phyloP scores from a whole-genome alignment of 306 rosid genomes.

The Malus sylvestris region DNA sequence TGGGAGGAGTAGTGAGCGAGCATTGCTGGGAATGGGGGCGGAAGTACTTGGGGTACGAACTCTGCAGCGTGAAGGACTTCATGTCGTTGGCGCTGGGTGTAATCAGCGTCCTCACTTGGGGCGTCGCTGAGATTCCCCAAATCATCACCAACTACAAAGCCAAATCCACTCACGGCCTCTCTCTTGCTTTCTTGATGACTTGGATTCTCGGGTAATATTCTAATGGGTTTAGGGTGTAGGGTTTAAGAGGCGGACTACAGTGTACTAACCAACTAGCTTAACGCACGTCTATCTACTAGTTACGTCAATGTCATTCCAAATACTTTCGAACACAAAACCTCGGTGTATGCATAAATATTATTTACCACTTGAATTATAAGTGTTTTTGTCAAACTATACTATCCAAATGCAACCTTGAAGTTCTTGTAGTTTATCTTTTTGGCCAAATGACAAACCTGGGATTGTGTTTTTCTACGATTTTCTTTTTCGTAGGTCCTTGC shows the following conservation, averaged over 20 bases:
- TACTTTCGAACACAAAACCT: not conserved
- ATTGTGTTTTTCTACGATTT: not conserved
- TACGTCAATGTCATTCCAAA: not conserved
- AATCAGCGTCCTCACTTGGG: slow-evolving; percentile 62
- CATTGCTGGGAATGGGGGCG: slow-evolving; percentile 43
- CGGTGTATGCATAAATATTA: not conserved
- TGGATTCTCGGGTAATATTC: slow-evolving; percentile 66
- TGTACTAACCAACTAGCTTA: too few species aligned
- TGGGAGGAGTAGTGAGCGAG: not conserved
- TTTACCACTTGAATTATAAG: not conserved
- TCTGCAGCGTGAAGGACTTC: slow-evolving; percentile 40
- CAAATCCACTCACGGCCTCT: slow-evolving; percentile 71
- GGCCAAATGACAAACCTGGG: too few species aligned
- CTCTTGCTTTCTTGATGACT: slow-evolving; percentile 63
- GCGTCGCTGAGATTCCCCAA: slow-evolving; percentile 84
- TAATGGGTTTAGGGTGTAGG: not conserved
- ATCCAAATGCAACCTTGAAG: not conserved
- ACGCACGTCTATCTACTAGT: not conserved
- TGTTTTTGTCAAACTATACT: not conserved
- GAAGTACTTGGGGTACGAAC: slow-evolving; percentile 25
- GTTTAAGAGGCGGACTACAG: not conserved
- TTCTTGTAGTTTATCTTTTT: not conserved
- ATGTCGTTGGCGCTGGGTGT: slow-evolving; percentile 55
- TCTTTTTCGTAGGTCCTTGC: not conserved
- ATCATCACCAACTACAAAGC: slow-evolving; percentile 53